A percentile compares a stretch with the other conserved stretches of the same genome.
Conservation (phyloP, 1,284 basidiomycete species). For the Inonotus obliquus region DNA sequence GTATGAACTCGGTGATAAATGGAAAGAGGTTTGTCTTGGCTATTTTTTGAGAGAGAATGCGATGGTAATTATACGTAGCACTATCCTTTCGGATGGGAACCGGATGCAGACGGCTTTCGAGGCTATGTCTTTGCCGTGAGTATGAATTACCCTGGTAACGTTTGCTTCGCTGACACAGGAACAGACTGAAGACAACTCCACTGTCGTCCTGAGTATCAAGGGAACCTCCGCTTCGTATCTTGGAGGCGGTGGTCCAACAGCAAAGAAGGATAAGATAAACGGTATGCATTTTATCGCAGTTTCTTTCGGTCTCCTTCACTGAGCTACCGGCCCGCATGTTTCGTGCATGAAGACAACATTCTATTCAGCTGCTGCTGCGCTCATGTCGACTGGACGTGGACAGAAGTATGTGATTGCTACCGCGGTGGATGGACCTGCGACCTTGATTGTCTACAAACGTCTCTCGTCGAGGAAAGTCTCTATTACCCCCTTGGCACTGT, state of each 20-base stretch:
- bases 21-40: constrained; percentile 51
- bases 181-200: constrained; percentile 70
- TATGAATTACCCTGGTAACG: background rate
- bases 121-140: constrained; percentile 80
- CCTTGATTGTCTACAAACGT: constrained; percentile 74
- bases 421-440: constrained; percentile 81
- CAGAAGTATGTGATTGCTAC: constrained; percentile 91
- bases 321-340: constrained; percentile 49
- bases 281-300: background rate
- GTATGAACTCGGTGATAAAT: constrained; percentile 70
- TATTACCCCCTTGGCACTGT: constrained; percentile 88
- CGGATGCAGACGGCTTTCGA: constrained; percentile 81
- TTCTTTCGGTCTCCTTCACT: too few relatives aligned
- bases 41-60: constrained; percentile 4
- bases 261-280: constrained; percentile 84
- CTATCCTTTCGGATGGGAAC: constrained; percentile 92
- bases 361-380: constrained; percentile 98
- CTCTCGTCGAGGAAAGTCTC: constrained; percentile 78
- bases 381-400: constrained; percentile 91
- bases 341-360: constrained; percentile 51
- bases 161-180: background rate
- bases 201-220: constrained; percentile 89
- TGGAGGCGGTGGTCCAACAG: constrained; percentile 74
- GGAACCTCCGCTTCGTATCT: constrained; percentile 84
- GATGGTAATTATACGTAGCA: constrained; percentile 36